Evolutionary conservation across 805 yeast species (phyloP).

Genomic region (Saturnispora serradocipensis): DNA sequence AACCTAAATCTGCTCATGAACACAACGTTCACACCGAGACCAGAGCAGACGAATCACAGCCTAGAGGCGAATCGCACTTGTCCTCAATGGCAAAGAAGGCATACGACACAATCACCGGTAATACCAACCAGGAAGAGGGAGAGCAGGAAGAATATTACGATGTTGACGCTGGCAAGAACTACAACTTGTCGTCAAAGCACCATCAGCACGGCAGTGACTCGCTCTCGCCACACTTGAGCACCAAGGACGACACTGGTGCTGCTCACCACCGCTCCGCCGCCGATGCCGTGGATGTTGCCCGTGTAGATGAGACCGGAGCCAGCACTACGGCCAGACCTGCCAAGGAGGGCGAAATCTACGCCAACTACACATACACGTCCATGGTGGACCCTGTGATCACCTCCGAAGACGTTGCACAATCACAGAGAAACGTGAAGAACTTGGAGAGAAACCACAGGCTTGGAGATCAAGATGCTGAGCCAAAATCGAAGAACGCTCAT

Average conservation of each 20-base stretch:
- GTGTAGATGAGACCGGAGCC: background rate
- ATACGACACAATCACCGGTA: conserved; percentile 2
- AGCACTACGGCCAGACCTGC: background rate
- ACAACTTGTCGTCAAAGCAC: background rate
- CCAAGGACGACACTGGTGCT: background rate
- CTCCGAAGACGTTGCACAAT: conserved; percentile 13
- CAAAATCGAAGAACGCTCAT: background rate
- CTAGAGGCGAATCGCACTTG: conserved; percentile 9
- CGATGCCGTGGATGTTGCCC: background rate
- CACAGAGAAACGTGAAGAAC: conserved; percentile 1
- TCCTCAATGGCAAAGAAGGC: conserved; percentile 6
- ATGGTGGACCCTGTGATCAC: conserved; percentile 23
- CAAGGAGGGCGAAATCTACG: background rate
- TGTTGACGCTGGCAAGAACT: background rate
- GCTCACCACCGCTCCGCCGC: background rate
- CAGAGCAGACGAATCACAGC: conserved; percentile 1
- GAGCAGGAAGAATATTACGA: background rate
- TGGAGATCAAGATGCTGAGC: background rate
- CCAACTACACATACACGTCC: conserved; percentile 20
- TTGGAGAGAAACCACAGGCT: background rate
- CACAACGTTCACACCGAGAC: background rate
- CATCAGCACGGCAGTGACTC: background rate
- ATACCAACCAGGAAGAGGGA: background rate
- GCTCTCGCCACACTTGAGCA: background rate
- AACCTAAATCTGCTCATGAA: background rate